Base-by-base conservation (phyloP, 2,329 filamentous ascomycete genomes). In the Verticillium nubilum region DNA sequence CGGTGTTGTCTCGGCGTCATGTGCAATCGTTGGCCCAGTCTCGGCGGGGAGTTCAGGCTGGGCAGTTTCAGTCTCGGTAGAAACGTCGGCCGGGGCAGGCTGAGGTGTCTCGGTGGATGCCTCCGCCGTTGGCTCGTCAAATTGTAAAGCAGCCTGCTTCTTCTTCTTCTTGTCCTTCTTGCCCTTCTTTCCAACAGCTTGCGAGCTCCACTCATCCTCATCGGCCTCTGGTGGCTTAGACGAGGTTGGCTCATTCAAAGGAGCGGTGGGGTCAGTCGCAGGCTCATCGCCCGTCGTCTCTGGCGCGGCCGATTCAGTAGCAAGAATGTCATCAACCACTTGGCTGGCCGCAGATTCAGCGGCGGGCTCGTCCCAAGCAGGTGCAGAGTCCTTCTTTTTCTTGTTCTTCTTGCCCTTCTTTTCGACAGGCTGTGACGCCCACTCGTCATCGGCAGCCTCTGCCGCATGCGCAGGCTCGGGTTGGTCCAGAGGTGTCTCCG, bases 321-420 rank as follows among this genome's bases (percentile, higher is more conserved):
- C 29, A 17, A 26, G 56, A 19, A 27, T 33, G 10, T 50, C 42
- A 13, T 50, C 19, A 23, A 50, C 42, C 42, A 50, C 42, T 23
- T 50, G n/a, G n/a, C 42, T 50, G 13, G 19, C 42, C 5, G 19
- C 19, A 26, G 42, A 13, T 23, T 50, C 42, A 19, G 19, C 3
- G 19, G 42, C 42, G n/a, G 42, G 35, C n/a, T 57, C 56, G 10
- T 57, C 56, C 27, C 10, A 52, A 25, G 25, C 27, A 53, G 52
- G 9, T 28, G 54, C 54, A 25, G 42, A 23, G 10, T 50, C 57
- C 26, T 52, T 57, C 37, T 57, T 58, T 25, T 65, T 65, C 58
- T 60, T 60, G 52, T 61, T 59, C 31, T 63, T 64, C 50, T 65
- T 61, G 50, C 57, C 57, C 60, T 68, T 69, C 60, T 69, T 69